Percentiles rank a stretch among this genome's conserved stretches.
Conservation (phyloP, 306 rosid species). For the Malus orientalis region DNA sequence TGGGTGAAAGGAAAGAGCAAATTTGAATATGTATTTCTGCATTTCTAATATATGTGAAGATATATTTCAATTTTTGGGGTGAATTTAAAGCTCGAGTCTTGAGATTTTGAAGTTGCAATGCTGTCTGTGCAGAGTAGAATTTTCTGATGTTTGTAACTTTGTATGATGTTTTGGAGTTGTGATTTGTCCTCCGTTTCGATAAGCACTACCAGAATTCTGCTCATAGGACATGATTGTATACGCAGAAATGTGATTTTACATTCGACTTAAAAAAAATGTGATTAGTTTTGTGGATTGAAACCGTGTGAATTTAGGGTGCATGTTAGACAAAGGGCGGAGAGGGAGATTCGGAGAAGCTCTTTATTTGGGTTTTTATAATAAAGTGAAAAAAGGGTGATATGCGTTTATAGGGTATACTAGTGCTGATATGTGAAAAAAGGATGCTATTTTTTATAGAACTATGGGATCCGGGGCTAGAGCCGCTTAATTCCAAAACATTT, state of each 20-base stretch:
- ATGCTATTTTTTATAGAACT: too few relatives aligned
- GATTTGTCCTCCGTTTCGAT: background rate
- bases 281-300: background rate
- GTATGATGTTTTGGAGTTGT: background rate
- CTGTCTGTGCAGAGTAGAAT: too few relatives aligned
- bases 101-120: too few relatives aligned
- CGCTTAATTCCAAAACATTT: background rate
- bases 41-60: background rate
- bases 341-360: background rate
- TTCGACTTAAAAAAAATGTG: background rate
- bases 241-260: too few relatives aligned
- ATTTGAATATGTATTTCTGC: background rate
- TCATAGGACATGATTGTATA: background rate
- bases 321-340: background rate
- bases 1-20: background rate
- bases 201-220: background rate
- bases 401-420: too few relatives aligned
- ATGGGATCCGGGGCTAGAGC: background rate
- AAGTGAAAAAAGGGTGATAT: too few relatives aligned
- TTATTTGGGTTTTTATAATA: too few relatives aligned
- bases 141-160: background rate
- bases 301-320: background rate
- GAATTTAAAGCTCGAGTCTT: background rate
- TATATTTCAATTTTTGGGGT: background rate
- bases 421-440: too few relatives aligned